Conservation (phyloP, 148 eudicot genomes). For the Cornus suecica region DNA sequence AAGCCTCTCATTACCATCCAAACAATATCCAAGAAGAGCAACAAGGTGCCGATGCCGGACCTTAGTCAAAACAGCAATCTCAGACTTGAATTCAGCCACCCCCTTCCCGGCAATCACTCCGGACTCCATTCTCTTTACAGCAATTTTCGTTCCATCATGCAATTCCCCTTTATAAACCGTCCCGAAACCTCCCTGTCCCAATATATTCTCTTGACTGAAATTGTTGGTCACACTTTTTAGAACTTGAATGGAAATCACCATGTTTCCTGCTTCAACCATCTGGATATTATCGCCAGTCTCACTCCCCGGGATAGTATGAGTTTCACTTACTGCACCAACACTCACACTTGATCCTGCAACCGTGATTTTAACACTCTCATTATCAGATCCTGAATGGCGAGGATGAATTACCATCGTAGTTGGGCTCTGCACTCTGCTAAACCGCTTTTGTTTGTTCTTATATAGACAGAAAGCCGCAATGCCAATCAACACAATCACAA, state of each 20-base stretch:
- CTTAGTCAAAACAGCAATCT: conserved; percentile 83
- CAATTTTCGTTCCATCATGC: conserved; percentile 67
- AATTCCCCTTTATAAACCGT: conserved; percentile 69
- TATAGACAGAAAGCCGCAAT: conserved; percentile 54
- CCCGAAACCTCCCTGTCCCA: conserved; percentile 71
- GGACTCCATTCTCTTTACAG: conserved; percentile 67
- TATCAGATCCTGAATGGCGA: conserved; percentile 75
- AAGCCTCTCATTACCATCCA: conserved; percentile 83
- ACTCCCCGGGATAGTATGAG: conserved; percentile 40
- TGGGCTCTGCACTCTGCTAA: conserved; percentile 79
- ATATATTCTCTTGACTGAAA: conserved; percentile 51
- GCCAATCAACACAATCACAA: conserved; percentile 46
- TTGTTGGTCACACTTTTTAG: conserved; percentile 55
- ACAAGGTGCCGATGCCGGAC: conserved; percentile 90
- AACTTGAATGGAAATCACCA: conserved; percentile 72
- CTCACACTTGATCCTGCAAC: conserved; percentile 90
- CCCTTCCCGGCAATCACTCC: conserved; percentile 78
- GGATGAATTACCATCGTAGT: conserved; percentile 84
- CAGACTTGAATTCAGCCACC: conserved; percentile 65
- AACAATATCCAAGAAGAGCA: conserved; percentile 85
- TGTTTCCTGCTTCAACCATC: conserved; percentile 79
- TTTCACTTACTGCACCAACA: conserved; percentile 58
- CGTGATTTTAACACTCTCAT: conserved; percentile 79
- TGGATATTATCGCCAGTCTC: conserved; percentile 67
- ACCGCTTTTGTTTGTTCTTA: conserved; percentile 63